Base-by-base conservation (phyloP, 108 stramenopile genomes). In the Seminavis robusta region DNA sequence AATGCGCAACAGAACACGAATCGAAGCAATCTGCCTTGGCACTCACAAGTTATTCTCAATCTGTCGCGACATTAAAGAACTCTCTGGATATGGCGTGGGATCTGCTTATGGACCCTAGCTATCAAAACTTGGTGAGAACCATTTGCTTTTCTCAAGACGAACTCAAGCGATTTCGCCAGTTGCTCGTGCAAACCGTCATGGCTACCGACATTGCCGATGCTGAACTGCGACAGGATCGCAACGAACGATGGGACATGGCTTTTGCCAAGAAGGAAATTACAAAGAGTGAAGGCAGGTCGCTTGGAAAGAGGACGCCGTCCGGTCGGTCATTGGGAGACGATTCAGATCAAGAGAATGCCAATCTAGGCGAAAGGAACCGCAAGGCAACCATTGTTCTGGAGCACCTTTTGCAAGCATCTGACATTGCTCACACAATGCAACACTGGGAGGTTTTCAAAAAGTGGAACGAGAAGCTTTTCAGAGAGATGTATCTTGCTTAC, bases 341-440 rank as follows among this genome's bases (percentile, higher is more conserved):
- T 13, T 37, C 11, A n/a, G n/a, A n/a, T n/a, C n/a, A 13, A 21
- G 5, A 38, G 31, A 8, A 13, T 32, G 1, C 0, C 39, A 23
- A 10, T 25, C 10, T 32, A 4, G 20, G 15, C 19, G 59, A 34
- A 1, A 26, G 24, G 20, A 34, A 49, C 36, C 24, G 47, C 43
- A 33, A 45, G 25, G 59, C 59, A 10, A 61, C 59, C 21, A 61
- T 61, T 24, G 74, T 75, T 19, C 54, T 75, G 31, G 76, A 72
- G 44, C 76, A 77, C 31, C 58, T 77, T 36, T 66, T 77, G 21
- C 69, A 70, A 49, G 76, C 71, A 25, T 53, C 71, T 5, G 76
- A 77, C 48, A 64, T 77, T 13, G 43, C 66, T 15, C 76, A 77
- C 33, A 72, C 76, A 4, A 77, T 77, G 70, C 76, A 77, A 38